Evolutionary conservation across 768 basidiomycete genomes (phyloP).

Genomic region (Boletus insuetus): DNA sequence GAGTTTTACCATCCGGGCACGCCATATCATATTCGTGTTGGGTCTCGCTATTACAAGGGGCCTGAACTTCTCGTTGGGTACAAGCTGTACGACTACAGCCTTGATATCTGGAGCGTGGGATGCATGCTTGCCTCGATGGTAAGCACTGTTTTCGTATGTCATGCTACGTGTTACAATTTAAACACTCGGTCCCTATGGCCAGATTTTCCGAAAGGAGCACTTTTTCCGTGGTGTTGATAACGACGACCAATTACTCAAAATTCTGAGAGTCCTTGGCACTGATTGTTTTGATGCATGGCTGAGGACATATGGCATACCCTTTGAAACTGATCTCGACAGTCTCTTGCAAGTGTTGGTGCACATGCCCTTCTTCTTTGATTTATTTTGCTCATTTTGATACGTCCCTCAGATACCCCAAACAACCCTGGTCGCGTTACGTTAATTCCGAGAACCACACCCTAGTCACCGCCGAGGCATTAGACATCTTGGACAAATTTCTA

Average conservation of each 20-base stretch:
- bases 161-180: not conserved
- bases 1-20: constrained; percentile 73
- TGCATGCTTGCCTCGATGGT: constrained; percentile 79
- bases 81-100: constrained; percentile 68
- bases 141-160: constrained; percentile 14
- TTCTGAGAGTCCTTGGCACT: constrained; percentile 65
- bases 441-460: constrained; percentile 56
- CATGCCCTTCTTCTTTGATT: not conserved
- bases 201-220: constrained; percentile 74
- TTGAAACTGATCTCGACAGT: constrained; percentile 58
- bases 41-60: constrained; percentile 70
- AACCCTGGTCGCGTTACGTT: constrained; percentile 64
- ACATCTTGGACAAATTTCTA: constrained; percentile 64
- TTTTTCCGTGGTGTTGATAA: constrained; percentile 76
- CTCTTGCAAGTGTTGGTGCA: constrained; percentile 47
- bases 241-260: constrained; percentile 69
- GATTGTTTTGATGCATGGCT: constrained; percentile 62
- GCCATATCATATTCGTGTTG: constrained; percentile 71
- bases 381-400: not conserved
- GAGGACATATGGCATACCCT: constrained; percentile 60
- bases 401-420: constrained; percentile 49
- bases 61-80: constrained; percentile 71
- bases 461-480: constrained; percentile 60
- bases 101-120: constrained; percentile 73
- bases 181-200: not conserved